Evolutionary conservation across 78 protist genomes (phyloP), one percentile per base, ranked within the genome.

Genomic region (Dictyostelium intermedium): DNA sequence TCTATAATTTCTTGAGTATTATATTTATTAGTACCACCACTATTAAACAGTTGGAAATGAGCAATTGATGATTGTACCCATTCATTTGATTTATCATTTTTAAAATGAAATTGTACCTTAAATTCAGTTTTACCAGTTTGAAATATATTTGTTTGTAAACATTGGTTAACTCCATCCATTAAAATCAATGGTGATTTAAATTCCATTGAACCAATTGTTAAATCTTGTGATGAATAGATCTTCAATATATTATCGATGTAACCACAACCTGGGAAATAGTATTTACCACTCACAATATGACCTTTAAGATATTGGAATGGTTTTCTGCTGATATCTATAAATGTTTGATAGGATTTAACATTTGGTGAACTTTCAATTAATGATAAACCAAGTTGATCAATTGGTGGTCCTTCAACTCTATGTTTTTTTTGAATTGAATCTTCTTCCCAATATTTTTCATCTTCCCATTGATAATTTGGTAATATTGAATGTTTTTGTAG

Each of bases 381-480:
- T 20, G 66, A 77, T 77, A 11, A 7, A n/a, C 83, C 30, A 77
- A 47, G n/a, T 32, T 43, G 61, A 20, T 78, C 91, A 14, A 72
- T 50, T 27, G 72, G 32, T 32, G 91, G 69, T 2, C 91, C 91
- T 18, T 72, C 3, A 14, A 72, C 14, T 69, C 82, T 84, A 10
- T 16, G n/a, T 34, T 45, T 23, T 6, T 25, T 0, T 3, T 7
- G n/a, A 11, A 0, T 37, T 39, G 27, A 9, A 47, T 27, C 25
- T 47, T 84, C 91, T 14, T 30, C 32, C 70, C 66, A 50, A 32
- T 47, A 84, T 2, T 14, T 30, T 43, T 84, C 60, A 27, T 41
- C 81, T 50, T 84, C 91, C 91, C 91, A 84, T 84, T 84, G 91
- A 72, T 84, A 84, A 39, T 25, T 13, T 35, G 81, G 81, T 77